Evolutionary conservation across 345 rosid species (phyloP), one percentile per base, ranked within the genome.

Genomic region (Draba incana): DNA sequence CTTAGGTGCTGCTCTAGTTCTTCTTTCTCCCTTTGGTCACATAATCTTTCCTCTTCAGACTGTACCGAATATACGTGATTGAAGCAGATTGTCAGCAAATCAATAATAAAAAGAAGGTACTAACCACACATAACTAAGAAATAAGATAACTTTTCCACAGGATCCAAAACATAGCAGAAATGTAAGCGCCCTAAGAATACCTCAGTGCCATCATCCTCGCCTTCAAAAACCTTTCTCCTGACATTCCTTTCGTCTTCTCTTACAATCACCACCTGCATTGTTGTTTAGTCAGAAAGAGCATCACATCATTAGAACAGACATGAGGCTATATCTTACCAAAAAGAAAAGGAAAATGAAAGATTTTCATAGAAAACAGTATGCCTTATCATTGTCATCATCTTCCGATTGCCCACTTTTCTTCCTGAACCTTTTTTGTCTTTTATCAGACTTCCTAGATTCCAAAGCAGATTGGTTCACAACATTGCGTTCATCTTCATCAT

Each of bases 41-140:
- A 94, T 78, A 80, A 45, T 70, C 82, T 84, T 69, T 92, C 98
- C 70, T 89, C 92, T 73, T 92, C 98, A 0, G 92, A 84, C 93
- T 88, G 71, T 49, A 28, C 11, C 41, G 45, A 49, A 52, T 48
- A 38, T 12, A 57, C 15, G 37, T 11, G 50, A 20, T 43, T 20
- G 69, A 48, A 38, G 48, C 24, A 52, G 39, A 27, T 61, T 27
- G 9, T 43, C 66, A 62, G 23, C 27, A 62, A 27, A 43, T 11
- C 31, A 35, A 16, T 64, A 6, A 9, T 8, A 5, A 28, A 37
- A n/a, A 10, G 58, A 28, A 64, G 45, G 46, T 24, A 50, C 33
- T 64, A 33, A 10, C 31, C 35, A 35, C 57, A 49, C 10, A 14
- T 31, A 35, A 35, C 38, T 35, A 35, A 7, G 38, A 35, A 35